Evolutionary conservation across 768 basidiomycete species (phyloP).

Genomic region (Lactifluus echinatus): DNA sequence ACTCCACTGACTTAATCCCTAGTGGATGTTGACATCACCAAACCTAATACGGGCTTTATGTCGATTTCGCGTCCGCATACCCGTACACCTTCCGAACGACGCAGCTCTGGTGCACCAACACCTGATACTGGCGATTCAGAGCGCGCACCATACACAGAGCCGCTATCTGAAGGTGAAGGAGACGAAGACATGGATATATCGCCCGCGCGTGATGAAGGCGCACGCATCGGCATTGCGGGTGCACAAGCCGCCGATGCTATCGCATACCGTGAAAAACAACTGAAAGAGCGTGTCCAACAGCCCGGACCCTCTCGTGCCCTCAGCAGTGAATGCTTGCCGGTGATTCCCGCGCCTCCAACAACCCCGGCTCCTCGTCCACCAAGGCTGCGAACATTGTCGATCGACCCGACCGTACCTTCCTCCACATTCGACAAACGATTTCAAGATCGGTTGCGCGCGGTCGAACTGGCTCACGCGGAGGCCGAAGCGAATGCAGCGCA

Average conservation of each 20-base stretch:
- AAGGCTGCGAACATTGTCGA: constrained; percentile 39
- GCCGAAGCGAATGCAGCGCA: constrained; percentile 30
- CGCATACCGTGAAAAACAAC: constrained; percentile 74
- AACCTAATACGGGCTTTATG: constrained; percentile 68
- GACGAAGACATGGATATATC: constrained; percentile 64
- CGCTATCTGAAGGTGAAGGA: constrained; percentile 91
- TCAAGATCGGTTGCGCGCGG: constrained; percentile 51
- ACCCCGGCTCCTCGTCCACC: constrained; percentile 20
- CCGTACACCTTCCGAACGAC: constrained; percentile 23
- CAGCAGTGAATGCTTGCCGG: constrained; percentile 32
- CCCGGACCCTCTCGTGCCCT: constrained; percentile 25
- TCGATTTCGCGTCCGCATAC: constrained; percentile 68
- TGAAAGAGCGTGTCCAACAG: constrained; percentile 36
- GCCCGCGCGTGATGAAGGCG: constrained; percentile 74
- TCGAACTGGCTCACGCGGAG: constrained; percentile 34
- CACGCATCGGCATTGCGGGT: constrained; percentile 65
- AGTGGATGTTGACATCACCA: constrained; percentile 96
- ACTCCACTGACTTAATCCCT: not conserved
- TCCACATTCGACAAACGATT: constrained; percentile 78
- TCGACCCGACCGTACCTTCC: constrained; percentile 81
- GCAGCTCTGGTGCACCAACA: constrained; percentile 35
- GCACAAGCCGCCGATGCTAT: constrained; percentile 76
- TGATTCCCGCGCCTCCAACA: constrained; percentile 27
- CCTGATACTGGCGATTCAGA: constrained; percentile 32
- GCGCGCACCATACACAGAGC: constrained; percentile 60